Conservation (phyloP, 768 basidiomycete species). For the Tylopilus subfusipes region DNA sequence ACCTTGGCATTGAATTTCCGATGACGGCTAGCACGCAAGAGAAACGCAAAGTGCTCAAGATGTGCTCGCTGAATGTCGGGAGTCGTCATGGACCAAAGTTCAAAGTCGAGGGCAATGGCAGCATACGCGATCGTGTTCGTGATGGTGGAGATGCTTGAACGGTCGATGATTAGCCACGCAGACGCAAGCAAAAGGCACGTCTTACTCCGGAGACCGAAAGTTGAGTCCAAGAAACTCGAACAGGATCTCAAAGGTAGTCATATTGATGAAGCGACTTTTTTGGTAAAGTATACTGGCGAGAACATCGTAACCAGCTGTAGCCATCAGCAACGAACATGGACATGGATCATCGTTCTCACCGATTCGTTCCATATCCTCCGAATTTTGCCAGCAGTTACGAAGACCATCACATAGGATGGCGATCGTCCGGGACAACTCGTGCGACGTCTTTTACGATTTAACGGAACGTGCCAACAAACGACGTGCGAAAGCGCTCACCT, state of each 20-base stretch:
- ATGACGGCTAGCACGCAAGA: conserved; percentile 70
- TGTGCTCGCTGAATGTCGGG: conserved; percentile 75
- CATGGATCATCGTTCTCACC: conserved; percentile 46
- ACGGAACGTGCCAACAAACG: not conserved
- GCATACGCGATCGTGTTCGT: conserved; percentile 80
- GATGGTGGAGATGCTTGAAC: conserved; percentile 69
- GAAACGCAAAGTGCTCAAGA: conserved; percentile 75
- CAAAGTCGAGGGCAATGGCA: conserved; percentile 83
- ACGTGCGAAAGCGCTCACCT: conserved; percentile 39
- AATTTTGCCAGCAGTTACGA: conserved; percentile 86
- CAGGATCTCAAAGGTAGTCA: conserved; percentile 75
- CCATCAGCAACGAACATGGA: conserved; percentile 3
- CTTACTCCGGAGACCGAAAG: conserved; percentile 77
- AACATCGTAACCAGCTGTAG: conserved; percentile 81
- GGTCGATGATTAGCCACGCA: not conserved
- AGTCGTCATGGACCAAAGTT: conserved; percentile 77
- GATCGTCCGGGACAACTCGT: conserved; percentile 72
- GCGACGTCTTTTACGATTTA: conserved; percentile 50
- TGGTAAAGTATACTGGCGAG: conserved; percentile 67
- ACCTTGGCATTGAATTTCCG: conserved; percentile 75
- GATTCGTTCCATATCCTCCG: conserved; percentile 89
- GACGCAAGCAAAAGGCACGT: not conserved
- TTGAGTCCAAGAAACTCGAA: conserved; percentile 87
- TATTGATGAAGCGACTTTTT: conserved; percentile 73
- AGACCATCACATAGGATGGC: conserved; percentile 73